Evolutionary conservation across 2,329 filamentous ascomycete genomes (phyloP), one percentile per base, ranked within the genome.

Genomic region (Thermoascus crustaceus): DNA sequence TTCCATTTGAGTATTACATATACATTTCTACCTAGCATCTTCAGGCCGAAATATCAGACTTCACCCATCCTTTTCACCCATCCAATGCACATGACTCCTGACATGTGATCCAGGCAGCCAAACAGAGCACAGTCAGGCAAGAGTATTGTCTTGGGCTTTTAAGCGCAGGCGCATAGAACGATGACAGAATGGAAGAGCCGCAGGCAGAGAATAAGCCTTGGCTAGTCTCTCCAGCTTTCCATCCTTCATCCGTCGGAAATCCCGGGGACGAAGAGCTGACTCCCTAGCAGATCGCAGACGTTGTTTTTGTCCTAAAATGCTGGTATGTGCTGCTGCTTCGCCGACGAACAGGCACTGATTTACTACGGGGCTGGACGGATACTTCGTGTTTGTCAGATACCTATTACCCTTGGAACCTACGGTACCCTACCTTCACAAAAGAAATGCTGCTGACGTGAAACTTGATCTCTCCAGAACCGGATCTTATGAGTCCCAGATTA

Each of bases 321-420:
- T n/a, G 34, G 24, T 7, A 42, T 45, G 17, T 30, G 18, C 11
- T 42, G 34, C 27, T 42, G 40, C 13, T 35, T 45, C 13, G 36
- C 43, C 16, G 24, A 32, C 7, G 37, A 41, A 19, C 34, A 18
- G 14, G 42, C 42, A 7, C 33, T 42, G 16, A 38, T 47, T 9
- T 45, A 43, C 21, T 47, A 43, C 16, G 44, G 42, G 7, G 32
- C 44, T 19, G 10, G 19, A 1, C 32, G 35, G 2, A 19, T 41
- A 4, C 30, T 33, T 8, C 33, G 29, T 36, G 39, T 41, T 41
- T 22, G 30, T 30, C n/a, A 27, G 7, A 13, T 27, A 13, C 10
- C 24, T 34, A n/a, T n/a, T n/a, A n/a, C n/a, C n/a, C n/a, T n/a
- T n/a, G n/a, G n/a, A n/a, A n/a, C n/a, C n/a, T n/a, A n/a, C n/a